These are phyloP conservation scores for Peronospora tabacina DNA, from an alignment of 352 stramenopile species.

Conservation along the genomic window DNA sequence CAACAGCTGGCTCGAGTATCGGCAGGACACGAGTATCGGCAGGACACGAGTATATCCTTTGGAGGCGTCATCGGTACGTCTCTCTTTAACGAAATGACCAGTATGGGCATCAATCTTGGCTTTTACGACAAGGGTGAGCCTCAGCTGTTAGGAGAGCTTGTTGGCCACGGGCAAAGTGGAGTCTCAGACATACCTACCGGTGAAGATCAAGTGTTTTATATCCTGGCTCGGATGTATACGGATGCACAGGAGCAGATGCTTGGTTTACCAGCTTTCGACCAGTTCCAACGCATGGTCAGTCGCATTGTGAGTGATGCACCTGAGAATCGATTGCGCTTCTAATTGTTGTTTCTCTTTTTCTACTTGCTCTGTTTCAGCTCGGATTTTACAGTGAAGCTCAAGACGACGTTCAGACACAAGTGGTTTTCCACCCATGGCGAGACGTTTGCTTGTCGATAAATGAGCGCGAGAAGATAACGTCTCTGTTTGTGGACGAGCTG, in stretches of 20 bases:
- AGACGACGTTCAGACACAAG: slow-evolving; percentile 61
- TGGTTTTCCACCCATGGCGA: slow-evolving; percentile 64
- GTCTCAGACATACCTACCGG: slow-evolving; percentile 19
- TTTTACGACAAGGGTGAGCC: slow-evolving; percentile 42
- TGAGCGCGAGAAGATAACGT: slow-evolving; percentile 59
- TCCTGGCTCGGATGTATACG: slow-evolving; percentile 72
- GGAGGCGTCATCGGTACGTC: slow-evolving; percentile 34
- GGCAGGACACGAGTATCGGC: slow-evolving; percentile 19
- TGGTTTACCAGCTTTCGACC: slow-evolving; percentile 72
- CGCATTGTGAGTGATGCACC: not conserved
- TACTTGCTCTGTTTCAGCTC: slow-evolving; percentile 30
- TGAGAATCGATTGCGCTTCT: not conserved
- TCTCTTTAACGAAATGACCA: slow-evolving; percentile 70
- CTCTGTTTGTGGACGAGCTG: slow-evolving; percentile 52
- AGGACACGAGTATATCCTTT: slow-evolving; percentile 14
- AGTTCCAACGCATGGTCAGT: slow-evolving; percentile 77
- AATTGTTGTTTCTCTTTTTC: slow-evolving; percentile 5
- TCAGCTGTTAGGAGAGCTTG: slow-evolving; percentile 39
- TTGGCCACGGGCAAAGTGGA: slow-evolving; percentile 16
- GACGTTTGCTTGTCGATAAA: slow-evolving; percentile 51
- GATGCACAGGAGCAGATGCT: slow-evolving; percentile 59
- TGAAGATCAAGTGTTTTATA: slow-evolving; percentile 80
- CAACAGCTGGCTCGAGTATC: slow-evolving; percentile 17
- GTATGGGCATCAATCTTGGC: slow-evolving; percentile 64
- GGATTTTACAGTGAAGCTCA: slow-evolving; percentile 76